A percentile compares a stretch with the other conserved stretches of the same genome.
These are phyloP conservation scores for Hypomontagnella submonticulosa DNA, from an alignment of 495 filamentous ascomycete species.

Conservation along the genomic window DNA sequence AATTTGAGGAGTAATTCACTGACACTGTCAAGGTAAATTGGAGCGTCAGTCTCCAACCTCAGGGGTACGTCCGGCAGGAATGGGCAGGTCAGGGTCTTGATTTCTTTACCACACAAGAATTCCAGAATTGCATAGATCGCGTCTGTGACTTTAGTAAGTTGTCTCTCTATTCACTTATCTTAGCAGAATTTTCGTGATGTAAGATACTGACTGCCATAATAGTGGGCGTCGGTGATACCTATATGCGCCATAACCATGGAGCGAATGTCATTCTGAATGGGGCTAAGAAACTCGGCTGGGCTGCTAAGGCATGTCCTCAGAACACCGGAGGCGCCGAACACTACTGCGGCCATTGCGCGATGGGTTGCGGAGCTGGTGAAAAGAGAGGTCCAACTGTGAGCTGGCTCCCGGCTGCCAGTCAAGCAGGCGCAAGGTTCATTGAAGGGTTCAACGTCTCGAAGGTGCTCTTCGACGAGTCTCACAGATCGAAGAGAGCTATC, in stretches of 20 bases:
- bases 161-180: slow-evolving; percentile 51
- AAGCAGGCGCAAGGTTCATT: slow-evolving; percentile 78
- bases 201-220: slow-evolving; percentile 50
- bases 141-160: slow-evolving; percentile 53
- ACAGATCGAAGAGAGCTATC: slow-evolving; percentile 66
- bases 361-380: slow-evolving; percentile 76
- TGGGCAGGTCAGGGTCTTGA: slow-evolving; percentile 80
- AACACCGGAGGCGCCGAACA: slow-evolving; percentile 79
- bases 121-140: slow-evolving; percentile 79
- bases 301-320: slow-evolving; percentile 76
- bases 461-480: slow-evolving; percentile 71
- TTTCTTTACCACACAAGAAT: slow-evolving; percentile 81
- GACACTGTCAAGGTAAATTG: slow-evolving; percentile 69
- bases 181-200: not conserved
- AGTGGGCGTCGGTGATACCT: slow-evolving; percentile 80
- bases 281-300: slow-evolving; percentile 77
- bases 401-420: slow-evolving; percentile 81
- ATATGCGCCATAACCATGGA: slow-evolving; percentile 74
- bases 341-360: slow-evolving; percentile 80
- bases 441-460: slow-evolving; percentile 78
- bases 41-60: slow-evolving; percentile 85
- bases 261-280: slow-evolving; percentile 80
- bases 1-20: not conserved
- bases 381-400: slow-evolving; percentile 83
- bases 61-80: slow-evolving; percentile 81